These are phyloP conservation scores for Whalleya microplaca DNA, from an alignment of 2,329 filamentous ascomycete genomes.

Conservation along the genomic window DNA sequence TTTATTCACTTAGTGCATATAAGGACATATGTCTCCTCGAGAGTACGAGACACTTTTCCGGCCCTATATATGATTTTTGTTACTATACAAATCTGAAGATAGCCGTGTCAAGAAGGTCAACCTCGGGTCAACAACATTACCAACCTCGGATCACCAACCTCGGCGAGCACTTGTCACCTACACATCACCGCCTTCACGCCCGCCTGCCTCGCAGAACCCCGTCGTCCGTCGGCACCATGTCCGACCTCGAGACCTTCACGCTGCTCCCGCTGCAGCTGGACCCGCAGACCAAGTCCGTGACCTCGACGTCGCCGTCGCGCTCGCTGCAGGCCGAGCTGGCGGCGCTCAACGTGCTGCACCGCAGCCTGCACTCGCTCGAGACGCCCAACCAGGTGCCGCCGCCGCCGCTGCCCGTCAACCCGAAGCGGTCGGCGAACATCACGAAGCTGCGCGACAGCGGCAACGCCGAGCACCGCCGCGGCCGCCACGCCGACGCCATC, in stretches of 20 bases:
- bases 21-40: background rate
- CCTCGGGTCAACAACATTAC: no score
- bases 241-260: slow-evolving; percentile 60
- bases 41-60: background rate
- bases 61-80: no score
- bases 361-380: slow-evolving; percentile 68
- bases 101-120: no score
- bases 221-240: slow-evolving; percentile 27
- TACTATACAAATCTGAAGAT: no score
- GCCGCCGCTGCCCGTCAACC: slow-evolving; percentile 87
- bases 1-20: background rate
- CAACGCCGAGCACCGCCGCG: slow-evolving; percentile 81
- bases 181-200: background rate
- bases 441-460: slow-evolving; percentile 88
- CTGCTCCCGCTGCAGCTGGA: slow-evolving; percentile 82
- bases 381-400: slow-evolving; percentile 71
- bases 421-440: slow-evolving; percentile 86
- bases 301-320: slow-evolving; percentile 46
- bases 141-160: no score
- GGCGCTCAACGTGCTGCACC: slow-evolving; percentile 79
- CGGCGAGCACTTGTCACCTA: no score
- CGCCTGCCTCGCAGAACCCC: no score
- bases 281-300: slow-evolving; percentile 77
- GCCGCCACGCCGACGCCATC: slow-evolving; percentile 73
- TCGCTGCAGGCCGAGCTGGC: slow-evolving; percentile 67